These are phyloP conservation scores for Cystobasidium slooffiae DNA, from an alignment of 1,284 basidiomycete genomes.

Conservation along the genomic window DNA sequence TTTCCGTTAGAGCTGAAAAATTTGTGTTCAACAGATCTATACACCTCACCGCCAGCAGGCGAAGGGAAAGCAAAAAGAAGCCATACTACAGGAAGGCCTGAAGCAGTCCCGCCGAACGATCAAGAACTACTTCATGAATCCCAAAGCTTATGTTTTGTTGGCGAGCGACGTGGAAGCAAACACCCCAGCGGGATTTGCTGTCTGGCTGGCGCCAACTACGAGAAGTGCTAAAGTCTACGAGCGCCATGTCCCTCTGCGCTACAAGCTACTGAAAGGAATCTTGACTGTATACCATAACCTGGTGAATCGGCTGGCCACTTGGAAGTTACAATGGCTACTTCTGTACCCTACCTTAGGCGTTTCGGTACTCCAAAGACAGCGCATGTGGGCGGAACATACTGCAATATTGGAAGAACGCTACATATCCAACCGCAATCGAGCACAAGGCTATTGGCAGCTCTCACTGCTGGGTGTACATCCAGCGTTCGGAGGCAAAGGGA, in stretches of 20 bases:
- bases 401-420: background rate
- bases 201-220: conserved; percentile 24
- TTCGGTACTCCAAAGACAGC: background rate
- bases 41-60: conserved; percentile 1
- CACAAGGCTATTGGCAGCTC: conserved; percentile 32
- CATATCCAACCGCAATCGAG: background rate
- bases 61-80: background rate
- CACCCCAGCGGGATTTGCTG: conserved; percentile 19
- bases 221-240: background rate
- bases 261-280: background rate
- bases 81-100: conserved; percentile 7
- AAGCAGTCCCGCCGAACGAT: conserved; percentile 14
- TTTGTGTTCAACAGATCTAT: background rate
- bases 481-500: conserved; percentile 9
- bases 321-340: conserved; percentile 7
- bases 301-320: background rate
- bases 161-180: background rate
- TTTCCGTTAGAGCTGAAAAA: background rate
- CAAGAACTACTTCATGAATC: background rate
- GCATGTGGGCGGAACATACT: conserved; percentile 12
- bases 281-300: background rate
- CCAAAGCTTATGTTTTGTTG: conserved; percentile 14
- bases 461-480: conserved; percentile 30
- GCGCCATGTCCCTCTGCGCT: background rate
- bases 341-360: background rate